phyloP scores from a whole-genome alignment of 148 eudicot genomes.

The Vaccinium vitisidaea region DNA sequence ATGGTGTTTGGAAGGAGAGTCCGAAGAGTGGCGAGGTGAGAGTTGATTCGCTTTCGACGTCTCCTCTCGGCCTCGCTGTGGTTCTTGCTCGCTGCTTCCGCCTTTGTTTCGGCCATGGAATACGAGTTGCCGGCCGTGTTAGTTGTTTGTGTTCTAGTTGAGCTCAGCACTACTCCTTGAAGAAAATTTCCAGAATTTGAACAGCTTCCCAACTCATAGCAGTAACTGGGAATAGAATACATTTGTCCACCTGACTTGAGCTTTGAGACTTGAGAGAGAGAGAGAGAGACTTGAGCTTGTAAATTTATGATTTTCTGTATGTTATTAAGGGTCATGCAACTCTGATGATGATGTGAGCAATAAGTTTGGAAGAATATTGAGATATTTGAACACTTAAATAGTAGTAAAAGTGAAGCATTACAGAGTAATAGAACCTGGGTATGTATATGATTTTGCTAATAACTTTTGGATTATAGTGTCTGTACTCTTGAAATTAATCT shows the following conservation, averaged over 20 bases:
- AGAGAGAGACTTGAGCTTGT: not conserved
- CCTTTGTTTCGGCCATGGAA: conserved; percentile 46
- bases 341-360: not conserved
- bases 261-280: not conserved
- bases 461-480: not conserved
- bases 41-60: conserved; percentile 77
- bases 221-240: conserved; percentile 30
- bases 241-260: not conserved
- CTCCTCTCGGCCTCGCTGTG: conserved; percentile 90
- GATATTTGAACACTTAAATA: not conserved
- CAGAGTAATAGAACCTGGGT: not conserved
- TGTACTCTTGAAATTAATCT: not conserved
- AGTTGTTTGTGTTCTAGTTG: conserved; percentile 4
- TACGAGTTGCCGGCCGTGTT: not conserved
- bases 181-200: conserved; percentile 28
- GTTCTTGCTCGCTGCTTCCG: conserved; percentile 57
- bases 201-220: conserved; percentile 38
- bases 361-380: not conserved
- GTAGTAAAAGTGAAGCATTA: not conserved
- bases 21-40: conserved; percentile 77
- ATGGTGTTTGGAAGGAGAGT: conserved; percentile 62
- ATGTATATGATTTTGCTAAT: not conserved
- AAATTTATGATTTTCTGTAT: too few species aligned
- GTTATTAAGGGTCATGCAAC: not conserved
- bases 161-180: conserved; percentile 22